phyloP scores from a whole-genome alignment of 2,329 filamentous ascomycete species.

The Westerdykella ornata region DNA sequence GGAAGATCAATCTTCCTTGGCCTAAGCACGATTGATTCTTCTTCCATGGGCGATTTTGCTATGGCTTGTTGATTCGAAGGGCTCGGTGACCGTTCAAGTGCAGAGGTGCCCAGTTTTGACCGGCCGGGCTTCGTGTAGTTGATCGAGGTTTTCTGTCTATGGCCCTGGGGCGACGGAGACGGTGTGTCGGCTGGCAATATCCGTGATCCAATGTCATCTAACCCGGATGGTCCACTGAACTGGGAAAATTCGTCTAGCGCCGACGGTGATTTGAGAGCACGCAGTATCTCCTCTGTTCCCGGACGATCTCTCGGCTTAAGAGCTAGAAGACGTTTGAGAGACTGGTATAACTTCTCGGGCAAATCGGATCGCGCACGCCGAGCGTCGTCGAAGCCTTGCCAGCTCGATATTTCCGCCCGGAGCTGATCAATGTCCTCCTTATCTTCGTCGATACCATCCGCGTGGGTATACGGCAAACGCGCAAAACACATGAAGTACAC shows the following conservation, averaged over 20 bases:
- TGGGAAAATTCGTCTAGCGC: slow-evolving; percentile 42
- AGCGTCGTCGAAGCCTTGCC: slow-evolving; percentile 80
- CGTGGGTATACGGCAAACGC: slow-evolving; percentile 73
- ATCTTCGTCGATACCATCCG: slow-evolving; percentile 82
- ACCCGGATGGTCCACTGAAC: slow-evolving; percentile 32
- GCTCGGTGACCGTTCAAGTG: slow-evolving; percentile 31
- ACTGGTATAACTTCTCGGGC: slow-evolving; percentile 75
- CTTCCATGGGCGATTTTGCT: slow-evolving; percentile 16
- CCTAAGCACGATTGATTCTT: slow-evolving; percentile 26
- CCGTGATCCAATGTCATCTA: slow-evolving; percentile 34
- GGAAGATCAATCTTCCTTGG: slow-evolving; percentile 26
- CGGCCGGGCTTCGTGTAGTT: slow-evolving; percentile 26
- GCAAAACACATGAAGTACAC: slow-evolving; percentile 97
- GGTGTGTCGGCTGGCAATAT: slow-evolving; percentile 43
- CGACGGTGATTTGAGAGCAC: slow-evolving; percentile 63
- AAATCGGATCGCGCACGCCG: slow-evolving; percentile 70
- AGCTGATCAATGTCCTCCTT: slow-evolving; percentile 83
- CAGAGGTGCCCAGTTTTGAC: slow-evolving; percentile 30
- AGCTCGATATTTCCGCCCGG: slow-evolving; percentile 75
- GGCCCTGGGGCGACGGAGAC: slow-evolving; percentile 24
- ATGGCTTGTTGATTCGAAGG: slow-evolving; percentile 17
- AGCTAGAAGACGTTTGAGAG: slow-evolving; percentile 74
- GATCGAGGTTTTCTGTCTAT: slow-evolving; percentile 19
- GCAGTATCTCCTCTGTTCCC: slow-evolving; percentile 76
- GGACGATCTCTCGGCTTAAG: slow-evolving; percentile 71